Base-by-base conservation (phyloP, 441 rosid species). In the Euphorbia schlechtendalii region DNA sequence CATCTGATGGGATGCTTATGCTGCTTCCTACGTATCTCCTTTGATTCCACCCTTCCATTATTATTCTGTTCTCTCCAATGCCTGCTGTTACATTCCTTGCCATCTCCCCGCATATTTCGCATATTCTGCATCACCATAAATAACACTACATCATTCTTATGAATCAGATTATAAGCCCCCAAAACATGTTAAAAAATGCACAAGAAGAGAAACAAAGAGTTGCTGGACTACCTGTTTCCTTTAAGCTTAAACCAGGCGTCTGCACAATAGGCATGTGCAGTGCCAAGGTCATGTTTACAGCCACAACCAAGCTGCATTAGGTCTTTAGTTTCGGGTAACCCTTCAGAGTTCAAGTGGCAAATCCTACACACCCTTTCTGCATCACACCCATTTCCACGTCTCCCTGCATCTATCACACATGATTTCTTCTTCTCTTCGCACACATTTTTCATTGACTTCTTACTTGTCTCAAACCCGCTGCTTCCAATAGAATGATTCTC, bases 161-260 rank as follows among this genome's bases (percentile, higher is more conserved):
- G n/a, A n/a, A n/a, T n/a, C n/a, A n/a, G n/a, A n/a, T n/a, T n/a
- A n/a, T n/a, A n/a, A n/a, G n/a, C n/a, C n/a, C n/a, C n/a, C n/a
- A n/a, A n/a, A n/a, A n/a, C n/a, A n/a, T n/a, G n/a, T n/a, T n/a
- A n/a, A n/a, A n/a, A n/a, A n/a, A n/a, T n/a, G n/a, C n/a, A n/a
- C n/a, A n/a, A n/a, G n/a, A n/a, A n/a, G n/a, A n/a, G n/a, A n/a
- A n/a, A n/a, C n/a, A n/a, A n/a, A n/a, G n/a, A n/a, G n/a, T n/a
- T n/a, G n/a, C n/a, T n/a, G n/a, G n/a, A n/a, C n/a, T 81, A 92
- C 98, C 96, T 89, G 82, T 86, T 92, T 76, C 96, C 96, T 83
- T 79, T 87, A 28, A 87, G 80, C 80, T 81, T 92, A 77, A 92
- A 92, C 96, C 96, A 92, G 32, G 87, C 84, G 81, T 92, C 96